Evolutionary conservation across 352 stramenopile genomes (phyloP), one percentile per base, ranked within the genome.

Genomic region (Elongisporangium senticosum): DNA sequence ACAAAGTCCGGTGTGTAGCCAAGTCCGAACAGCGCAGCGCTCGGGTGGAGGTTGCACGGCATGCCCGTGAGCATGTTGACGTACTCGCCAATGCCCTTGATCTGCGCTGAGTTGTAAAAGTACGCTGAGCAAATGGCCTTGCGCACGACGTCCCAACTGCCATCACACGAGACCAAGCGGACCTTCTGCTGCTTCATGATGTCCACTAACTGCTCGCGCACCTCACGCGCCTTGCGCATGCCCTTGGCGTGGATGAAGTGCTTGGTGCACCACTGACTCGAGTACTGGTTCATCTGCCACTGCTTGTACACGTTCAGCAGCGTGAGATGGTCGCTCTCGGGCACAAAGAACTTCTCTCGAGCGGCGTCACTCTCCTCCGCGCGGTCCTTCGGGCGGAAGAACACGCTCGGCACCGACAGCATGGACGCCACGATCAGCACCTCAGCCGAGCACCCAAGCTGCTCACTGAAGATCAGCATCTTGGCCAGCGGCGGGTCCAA

Each of bases 31-130:
- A 99, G 68, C n/a, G 97, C 96, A 26, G 90, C 97, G 49, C 90
- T 98, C 10, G 97, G 97, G 72, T 99, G 97, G 20, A 99, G 67
- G 33, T 98, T 87, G 65, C 90, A 98, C 47, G 97, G 96, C 75
- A 99, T 99, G 15, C 96, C 96, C 33, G 91, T 98, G 19, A 99
- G 75, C 92, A 99, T 98, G 74, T 99, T 99, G n/a, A 99, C 96
- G 72, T 99, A 99, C 72, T 99, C 96, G 23, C 96, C 97, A 58
- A 99, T 98, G 19, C 96, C 96, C 77, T 99, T 99, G 70, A 99
- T 98, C 65, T 98, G 96, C 11, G 96, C 97, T 51, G 89, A 96
- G 65, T 99, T 99, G 91, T 99, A 99, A 64, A 99, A 99, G 74
- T 99, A 99, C 13, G 96, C 96, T 19, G 96, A 98, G 75, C 97